Base-by-base conservation (phyloP, 2,329 filamentous ascomycete genomes). In the Elsinoe australis region DNA sequence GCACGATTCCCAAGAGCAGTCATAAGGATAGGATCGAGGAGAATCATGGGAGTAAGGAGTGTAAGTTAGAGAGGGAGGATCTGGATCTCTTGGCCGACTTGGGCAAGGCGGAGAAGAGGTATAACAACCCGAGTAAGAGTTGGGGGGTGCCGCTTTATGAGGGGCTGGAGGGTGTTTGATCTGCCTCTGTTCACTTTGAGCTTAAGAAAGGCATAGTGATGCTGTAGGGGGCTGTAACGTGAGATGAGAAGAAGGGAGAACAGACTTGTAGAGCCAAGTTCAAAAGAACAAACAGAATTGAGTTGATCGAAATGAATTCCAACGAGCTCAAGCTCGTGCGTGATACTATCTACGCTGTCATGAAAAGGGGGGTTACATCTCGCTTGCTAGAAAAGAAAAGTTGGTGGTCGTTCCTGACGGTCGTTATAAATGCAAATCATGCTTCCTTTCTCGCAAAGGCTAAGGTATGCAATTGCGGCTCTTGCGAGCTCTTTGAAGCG, bases 1-100 rank as follows among this genome's bases (percentile, higher is more conserved):
- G 64, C 32, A 70, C 76, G 3, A 75, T 77, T 32, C 74, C 73
- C 1, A 76, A 76, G 60, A 71, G 67, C 47, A 64, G 64, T 3
- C 68, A 71, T 50, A 62, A 65, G 44, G 54, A 61, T 32, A 57
- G 68, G 28, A 70, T 75, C 18, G 49, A 58, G 14, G 67, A 75
- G 57, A 75, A 77, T 51, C 60, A 70, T 5, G 63, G 58, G 1
- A 57, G 59, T 10, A 38, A 50, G 29, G 52, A 59, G 3, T 65
- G 71, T 44, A 53, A 51, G 6, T 63, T 73, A 51, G 61, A 61
- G 5, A 54, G 61, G 5, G 61, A 63, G 21, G 68, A 75, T 56
- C 53, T 70, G 32, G 49, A 52, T 29, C 50, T 51, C 35, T 56
- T 69, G 8, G 51, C 54, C 14, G 49, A 50, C 35, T 35, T 68